A percentile compares a stretch with the other conserved stretches of the same genome.
These are phyloP conservation scores for Pythium pyrilobum DNA, from an alignment of 352 stramenopile species.

Conservation along the genomic window DNA sequence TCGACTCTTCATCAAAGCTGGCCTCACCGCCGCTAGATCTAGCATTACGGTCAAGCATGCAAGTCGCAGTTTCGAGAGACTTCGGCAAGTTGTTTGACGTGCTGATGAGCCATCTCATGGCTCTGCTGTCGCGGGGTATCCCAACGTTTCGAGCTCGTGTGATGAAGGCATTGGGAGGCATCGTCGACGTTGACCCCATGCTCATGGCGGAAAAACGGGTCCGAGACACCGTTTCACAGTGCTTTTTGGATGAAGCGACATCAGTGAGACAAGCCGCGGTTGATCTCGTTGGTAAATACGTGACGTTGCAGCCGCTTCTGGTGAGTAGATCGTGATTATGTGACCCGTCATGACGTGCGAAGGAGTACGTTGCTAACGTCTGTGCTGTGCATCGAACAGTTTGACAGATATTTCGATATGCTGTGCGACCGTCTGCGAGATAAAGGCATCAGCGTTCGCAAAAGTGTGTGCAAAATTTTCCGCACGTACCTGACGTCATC, in stretches of 20 bases:
- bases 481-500: slow-evolving; percentile 35
- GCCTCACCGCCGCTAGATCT: slow-evolving; percentile 37
- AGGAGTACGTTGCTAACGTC: too few relatives aligned
- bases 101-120: slow-evolving; percentile 71
- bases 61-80: slow-evolving; percentile 43
- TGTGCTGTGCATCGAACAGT: slow-evolving; percentile 24
- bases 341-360: too few relatives aligned
- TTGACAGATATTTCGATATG: slow-evolving; percentile 78
- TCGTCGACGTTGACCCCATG: slow-evolving; percentile 83
- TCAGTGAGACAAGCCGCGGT: slow-evolving; percentile 81
- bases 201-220: slow-evolving; percentile 71
- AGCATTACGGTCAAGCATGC: slow-evolving; percentile 35
- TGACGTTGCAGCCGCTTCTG: slow-evolving; percentile 63
- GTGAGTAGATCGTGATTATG: slow-evolving; percentile 30
- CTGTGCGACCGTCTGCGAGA: slow-evolving; percentile 69
- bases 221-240: slow-evolving; percentile 47
- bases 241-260: slow-evolving; percentile 71
- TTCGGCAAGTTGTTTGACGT: slow-evolving; percentile 69
- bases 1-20: slow-evolving; percentile 42
- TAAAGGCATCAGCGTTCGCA: slow-evolving; percentile 82
- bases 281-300: slow-evolving; percentile 81
- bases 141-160: slow-evolving; percentile 69
- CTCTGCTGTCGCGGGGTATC: slow-evolving; percentile 61
- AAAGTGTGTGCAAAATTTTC: slow-evolving; percentile 83
- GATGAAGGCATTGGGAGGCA: slow-evolving; percentile 65